Base-by-base conservation (phyloP, 2,329 filamentous ascomycete genomes). In the Cladophialophora bantiana region DNA sequence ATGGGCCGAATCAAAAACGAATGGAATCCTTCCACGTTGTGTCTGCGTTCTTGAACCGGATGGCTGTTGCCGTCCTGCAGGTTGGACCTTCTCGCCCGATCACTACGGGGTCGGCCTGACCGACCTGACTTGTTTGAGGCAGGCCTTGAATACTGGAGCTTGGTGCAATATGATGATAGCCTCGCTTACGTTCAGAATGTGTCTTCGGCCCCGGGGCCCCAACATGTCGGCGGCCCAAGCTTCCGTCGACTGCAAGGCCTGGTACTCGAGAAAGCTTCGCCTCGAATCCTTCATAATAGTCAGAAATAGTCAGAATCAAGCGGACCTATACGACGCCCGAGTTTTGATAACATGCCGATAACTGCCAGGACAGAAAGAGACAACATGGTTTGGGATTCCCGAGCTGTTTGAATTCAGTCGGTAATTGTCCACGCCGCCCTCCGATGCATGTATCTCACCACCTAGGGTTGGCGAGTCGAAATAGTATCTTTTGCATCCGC, bases 161-260 rank as follows among this genome's bases (percentile, higher is more conserved):
- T 31, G 12, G 15, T 54, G 50, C 26, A 13, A 18, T 20, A 13
- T 54, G 12, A 50, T 12, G 34, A 53, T 31, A 31, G 48, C 59
- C 34, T 61, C 15, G 34, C 59, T 26, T 60, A 57, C 26, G 40
- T 36, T 20, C 34, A 18, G 10, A 52, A 20, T 18, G 35, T 38
- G 15, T 38, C 18, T 36, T 15, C 26, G 42, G 59, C 59, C 59
- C 59, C 59, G 18, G 45, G 59, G 52, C 59, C 59, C 59, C 59
- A 61, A 61, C 32, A 40, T 53, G 59, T 61, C 59, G 59, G 59
- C 48, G 13, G n/a, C 10, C n/a, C 45, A 36, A 61, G 45, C 45
- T 45, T 18, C 59, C 59, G 48, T 40, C n/a, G 18, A 38, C 10
- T 4, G 15, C 18, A 58, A 2, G 20, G 20, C n/a, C 32, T 2